Evolutionary conservation across 2,329 filamentous ascomycete genomes (phyloP).

Genomic region (Phaeoacremonium minimum): DNA sequence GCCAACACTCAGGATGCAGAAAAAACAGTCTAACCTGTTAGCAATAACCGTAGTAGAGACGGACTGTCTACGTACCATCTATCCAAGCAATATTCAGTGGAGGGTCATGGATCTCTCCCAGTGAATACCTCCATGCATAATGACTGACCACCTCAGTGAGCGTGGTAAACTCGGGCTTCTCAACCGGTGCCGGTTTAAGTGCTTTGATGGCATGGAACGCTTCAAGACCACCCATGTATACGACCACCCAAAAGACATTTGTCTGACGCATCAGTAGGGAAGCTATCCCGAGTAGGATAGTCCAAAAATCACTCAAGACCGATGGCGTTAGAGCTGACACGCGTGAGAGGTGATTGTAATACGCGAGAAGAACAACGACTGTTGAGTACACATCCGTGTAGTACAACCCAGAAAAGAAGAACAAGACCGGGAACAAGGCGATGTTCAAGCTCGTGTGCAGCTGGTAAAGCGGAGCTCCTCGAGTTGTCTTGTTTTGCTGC

Average conservation of each 20-base stretch:
- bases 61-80: slow-evolving; percentile 37
- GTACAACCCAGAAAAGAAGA: slow-evolving; percentile 94
- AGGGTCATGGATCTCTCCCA: slow-evolving; percentile 53
- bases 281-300: slow-evolving; percentile 54
- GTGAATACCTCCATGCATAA: slow-evolving; percentile 36
- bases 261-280: slow-evolving; percentile 83
- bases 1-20: slow-evolving; percentile 59
- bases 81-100: slow-evolving; percentile 40
- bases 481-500: slow-evolving; percentile 14
- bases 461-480: slow-evolving; percentile 23
- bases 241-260: slow-evolving; percentile 91
- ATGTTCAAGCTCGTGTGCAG: slow-evolving; percentile 72
- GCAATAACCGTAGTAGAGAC: neutral
- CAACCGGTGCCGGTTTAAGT: slow-evolving; percentile 26
- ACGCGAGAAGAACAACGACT: slow-evolving; percentile 66
- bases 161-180: slow-evolving; percentile 23
- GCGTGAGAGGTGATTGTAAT: slow-evolving; percentile 51
- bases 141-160: slow-evolving; percentile 28
- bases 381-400: slow-evolving; percentile 92
- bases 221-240: slow-evolving; percentile 66
- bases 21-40: slow-evolving; percentile 41
- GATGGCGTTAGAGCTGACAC: slow-evolving; percentile 26
- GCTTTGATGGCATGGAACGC: slow-evolving; percentile 45
- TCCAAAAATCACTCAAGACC: slow-evolving; percentile 33
- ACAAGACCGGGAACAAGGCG: slow-evolving; percentile 79